Evolutionary conservation across 2,329 filamentous ascomycete genomes (phyloP).

Genomic region (Aurifilum marmelostoma): DNA sequence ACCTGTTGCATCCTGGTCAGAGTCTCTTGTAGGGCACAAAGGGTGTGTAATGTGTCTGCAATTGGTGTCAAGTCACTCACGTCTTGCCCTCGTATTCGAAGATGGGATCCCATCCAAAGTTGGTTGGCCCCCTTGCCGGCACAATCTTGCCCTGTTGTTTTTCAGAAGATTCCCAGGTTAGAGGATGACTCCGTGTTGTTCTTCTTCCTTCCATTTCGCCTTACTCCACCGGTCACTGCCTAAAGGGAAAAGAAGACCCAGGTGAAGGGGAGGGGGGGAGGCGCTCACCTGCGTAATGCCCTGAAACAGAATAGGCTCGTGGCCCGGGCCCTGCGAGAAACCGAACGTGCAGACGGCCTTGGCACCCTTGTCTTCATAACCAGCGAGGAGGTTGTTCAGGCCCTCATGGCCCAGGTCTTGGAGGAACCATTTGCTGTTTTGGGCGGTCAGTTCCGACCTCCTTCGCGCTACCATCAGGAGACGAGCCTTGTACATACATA

Average conservation of each 20-base stretch:
- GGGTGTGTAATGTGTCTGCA: neutral
- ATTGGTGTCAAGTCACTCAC: constrained; percentile 43
- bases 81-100: constrained; percentile 94
- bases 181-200: neutral
- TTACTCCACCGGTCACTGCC: neutral
- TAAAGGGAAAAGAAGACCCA: neutral
- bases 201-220: neutral
- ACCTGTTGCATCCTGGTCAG: constrained; percentile 46
- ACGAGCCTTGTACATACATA: too few species aligned
- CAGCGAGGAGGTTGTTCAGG: constrained; percentile 86
- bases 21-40: constrained; percentile 10
- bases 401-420: constrained; percentile 78
- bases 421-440: constrained; percentile 87
- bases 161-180: neutral
- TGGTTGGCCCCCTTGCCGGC: constrained; percentile 73
- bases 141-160: constrained; percentile 72
- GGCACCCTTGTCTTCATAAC: constrained; percentile 87
- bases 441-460: too few species aligned
- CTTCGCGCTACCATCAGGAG: too few species aligned
- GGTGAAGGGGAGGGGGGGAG: too few species aligned
- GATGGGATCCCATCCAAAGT: constrained; percentile 94
- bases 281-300: constrained; percentile 76
- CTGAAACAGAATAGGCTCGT: constrained; percentile 87
- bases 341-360: constrained; percentile 96
- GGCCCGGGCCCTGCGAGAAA: constrained; percentile 82